Percentiles rank a stretch among this genome's conserved stretches.
These are phyloP conservation scores for Zizania palustris DNA, from an alignment of 202 grass and related monocot genomes.

Conservation along the genomic window DNA sequence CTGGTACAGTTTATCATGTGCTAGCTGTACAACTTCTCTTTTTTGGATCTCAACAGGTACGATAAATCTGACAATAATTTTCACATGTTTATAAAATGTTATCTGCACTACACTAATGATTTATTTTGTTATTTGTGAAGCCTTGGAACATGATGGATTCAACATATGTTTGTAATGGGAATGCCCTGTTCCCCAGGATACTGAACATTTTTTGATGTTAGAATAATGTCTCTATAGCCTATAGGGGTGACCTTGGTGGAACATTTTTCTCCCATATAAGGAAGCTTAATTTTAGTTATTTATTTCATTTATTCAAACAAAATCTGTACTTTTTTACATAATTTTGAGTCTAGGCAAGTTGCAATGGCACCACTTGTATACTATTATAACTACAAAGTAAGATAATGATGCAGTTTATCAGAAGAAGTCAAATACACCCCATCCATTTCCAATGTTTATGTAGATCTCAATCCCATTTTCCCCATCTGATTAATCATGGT, in stretches of 20 bases:
- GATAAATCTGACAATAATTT: background rate
- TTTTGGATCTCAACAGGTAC: background rate
- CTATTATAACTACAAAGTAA: background rate
- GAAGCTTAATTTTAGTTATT: conserved; percentile 19
- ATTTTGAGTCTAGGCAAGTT: background rate
- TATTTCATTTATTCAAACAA: background rate
- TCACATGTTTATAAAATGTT: background rate
- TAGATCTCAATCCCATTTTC: background rate
- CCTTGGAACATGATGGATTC: background rate
- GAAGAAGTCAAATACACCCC: background rate
- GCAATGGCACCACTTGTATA: background rate
- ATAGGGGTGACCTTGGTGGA: background rate
- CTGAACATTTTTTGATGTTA: no score
- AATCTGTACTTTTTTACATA: background rate
- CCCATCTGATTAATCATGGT: background rate
- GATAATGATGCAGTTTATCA: background rate
- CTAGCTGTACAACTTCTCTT: background rate
- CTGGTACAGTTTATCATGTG: background rate
- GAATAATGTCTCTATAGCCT: background rate
- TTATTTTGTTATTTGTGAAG: background rate
- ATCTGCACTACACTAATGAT: background rate
- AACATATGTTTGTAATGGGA: background rate
- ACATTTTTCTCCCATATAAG: background rate
- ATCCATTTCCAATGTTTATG: background rate
- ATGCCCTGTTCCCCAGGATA: background rate